Base-by-base conservation (phyloP, 495 filamentous ascomycete genomes). In the Amniculicola lignicola region DNA sequence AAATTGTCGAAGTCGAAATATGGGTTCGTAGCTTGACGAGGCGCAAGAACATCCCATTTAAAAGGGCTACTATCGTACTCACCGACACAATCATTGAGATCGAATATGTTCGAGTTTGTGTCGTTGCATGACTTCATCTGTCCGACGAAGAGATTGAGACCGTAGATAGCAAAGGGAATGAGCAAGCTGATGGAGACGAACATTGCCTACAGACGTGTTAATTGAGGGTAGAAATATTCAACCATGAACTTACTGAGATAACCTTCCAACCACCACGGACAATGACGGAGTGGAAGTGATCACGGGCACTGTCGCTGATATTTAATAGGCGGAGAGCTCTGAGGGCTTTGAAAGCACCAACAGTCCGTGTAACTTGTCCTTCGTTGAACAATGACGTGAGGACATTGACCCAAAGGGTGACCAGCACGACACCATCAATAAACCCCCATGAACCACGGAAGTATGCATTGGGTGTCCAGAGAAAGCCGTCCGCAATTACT, bases 271-370 rank as follows among this genome's bases (percentile, higher is more conserved):
- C 89, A 36, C 92, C 91, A 18, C 93, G 78, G 60, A 99, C 86
- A 44, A 98, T 88, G 59, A 99, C 84, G 0, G 92, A 95, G 66
- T 99, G 93, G 64, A 99, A 97, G 0, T 90, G 96, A 66, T 96
- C 86, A 65, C 91, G 82, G 29, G 93, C 94, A 65, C 89, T 96
- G 66, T 96, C 90, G 67, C 90, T 96, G 55, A 99, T 88, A 59
- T 96, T 97, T 59, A 99, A 80, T 22, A 99, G 73, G 38, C 93
- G 79, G 21, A 99, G 75, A 29, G 93, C 94, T 69, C 93, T 84
- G n/a, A 99, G 79, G 19, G 93, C 93, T 76, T 99, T 99, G 76
- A 99, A 97, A 24, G 94, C 93, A 37, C 93, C 93, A 45, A 99
- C 87, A 16, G 89, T 87, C 63, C 93, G 75, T 3, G 91, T 94